Percentiles rank a stretch among this genome's conserved stretches.
Conservation (phyloP, 1,284 basidiomycete genomes). For the Melampsora americana region DNA sequence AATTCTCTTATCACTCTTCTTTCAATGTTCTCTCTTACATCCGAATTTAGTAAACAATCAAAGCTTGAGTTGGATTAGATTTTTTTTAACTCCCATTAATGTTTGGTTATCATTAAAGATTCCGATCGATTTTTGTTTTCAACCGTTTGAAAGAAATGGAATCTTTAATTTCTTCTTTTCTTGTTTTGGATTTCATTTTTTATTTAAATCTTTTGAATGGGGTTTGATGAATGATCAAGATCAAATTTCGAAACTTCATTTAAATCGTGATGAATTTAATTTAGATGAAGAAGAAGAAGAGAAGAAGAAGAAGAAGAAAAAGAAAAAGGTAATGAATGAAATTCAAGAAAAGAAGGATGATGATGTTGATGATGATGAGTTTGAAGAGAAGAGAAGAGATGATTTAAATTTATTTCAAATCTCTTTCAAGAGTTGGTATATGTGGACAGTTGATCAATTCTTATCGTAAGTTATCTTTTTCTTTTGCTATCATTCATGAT, state of each 20-base stretch:
- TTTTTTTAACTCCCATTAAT: background rate
- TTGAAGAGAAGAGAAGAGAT: too few species aligned
- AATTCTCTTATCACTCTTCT: background rate
- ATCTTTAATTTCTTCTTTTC: background rate
- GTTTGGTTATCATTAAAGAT: slow-evolving; percentile 5
- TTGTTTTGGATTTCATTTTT: background rate
- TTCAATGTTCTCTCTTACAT: slow-evolving; percentile 18
- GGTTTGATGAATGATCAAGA: background rate
- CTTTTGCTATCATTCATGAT: background rate
- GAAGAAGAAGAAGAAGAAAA: too few species aligned
- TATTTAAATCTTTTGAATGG: slow-evolving; percentile 15
- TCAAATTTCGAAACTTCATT: background rate
- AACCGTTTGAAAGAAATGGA: background rate
- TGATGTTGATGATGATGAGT: too few species aligned
- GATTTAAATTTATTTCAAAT: too few species aligned
- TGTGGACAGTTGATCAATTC: slow-evolving; percentile 23
- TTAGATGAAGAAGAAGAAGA: too few species aligned
- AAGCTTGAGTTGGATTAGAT: background rate
- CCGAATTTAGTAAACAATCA: background rate
- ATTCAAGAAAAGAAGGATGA: too few species aligned
- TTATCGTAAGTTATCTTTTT: slow-evolving; percentile 12
- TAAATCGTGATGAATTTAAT: slow-evolving; percentile 3
- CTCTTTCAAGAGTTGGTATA: slow-evolving; percentile 4
- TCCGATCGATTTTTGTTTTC: slow-evolving; percentile 20
- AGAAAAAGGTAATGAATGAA: too few species aligned